These are phyloP conservation scores for Metarhizium rileyi DNA, from an alignment of 2,329 filamentous ascomycete species.

Conservation along the genomic window DNA sequence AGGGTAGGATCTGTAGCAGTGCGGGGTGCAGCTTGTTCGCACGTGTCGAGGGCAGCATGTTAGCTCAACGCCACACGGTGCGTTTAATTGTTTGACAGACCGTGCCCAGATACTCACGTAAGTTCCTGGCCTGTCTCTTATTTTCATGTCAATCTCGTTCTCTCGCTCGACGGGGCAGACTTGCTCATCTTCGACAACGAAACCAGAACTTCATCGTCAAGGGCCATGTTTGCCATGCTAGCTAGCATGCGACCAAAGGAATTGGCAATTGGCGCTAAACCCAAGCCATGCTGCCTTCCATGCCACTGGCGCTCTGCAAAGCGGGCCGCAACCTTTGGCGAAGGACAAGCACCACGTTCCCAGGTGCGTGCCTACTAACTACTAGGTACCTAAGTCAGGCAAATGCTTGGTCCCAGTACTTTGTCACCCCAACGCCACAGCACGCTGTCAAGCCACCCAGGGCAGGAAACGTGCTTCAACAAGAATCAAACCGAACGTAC, in stretches of 20 bases:
- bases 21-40: accelerated
- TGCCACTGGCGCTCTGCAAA: not conserved
- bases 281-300: not conserved
- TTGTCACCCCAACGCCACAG: too few relatives aligned
- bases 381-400: not conserved
- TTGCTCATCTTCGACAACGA: conserved; percentile 6
- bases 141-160: not conserved
- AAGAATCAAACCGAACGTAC: too few relatives aligned
- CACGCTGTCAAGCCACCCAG: too few relatives aligned
- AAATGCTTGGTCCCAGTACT: too few relatives aligned
- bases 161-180: conserved; percentile 1
- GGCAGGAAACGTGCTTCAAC: too few relatives aligned
- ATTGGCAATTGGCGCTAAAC: too few relatives aligned
- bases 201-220: not conserved
- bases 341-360: not conserved
- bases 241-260: too few relatives aligned
- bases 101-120: conserved; percentile 1
- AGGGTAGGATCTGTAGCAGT: conserved; percentile 18
- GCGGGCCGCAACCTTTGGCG: not conserved
- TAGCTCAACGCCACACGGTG: not conserved
- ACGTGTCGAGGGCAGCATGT: not conserved
- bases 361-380: not conserved
- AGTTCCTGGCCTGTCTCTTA: conserved; percentile 3
- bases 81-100: not conserved
- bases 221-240: too few relatives aligned